phyloP scores from a whole-genome alignment of 2,329 filamentous ascomycete species.

The Graphilbum ipis-grandicollis region DNA sequence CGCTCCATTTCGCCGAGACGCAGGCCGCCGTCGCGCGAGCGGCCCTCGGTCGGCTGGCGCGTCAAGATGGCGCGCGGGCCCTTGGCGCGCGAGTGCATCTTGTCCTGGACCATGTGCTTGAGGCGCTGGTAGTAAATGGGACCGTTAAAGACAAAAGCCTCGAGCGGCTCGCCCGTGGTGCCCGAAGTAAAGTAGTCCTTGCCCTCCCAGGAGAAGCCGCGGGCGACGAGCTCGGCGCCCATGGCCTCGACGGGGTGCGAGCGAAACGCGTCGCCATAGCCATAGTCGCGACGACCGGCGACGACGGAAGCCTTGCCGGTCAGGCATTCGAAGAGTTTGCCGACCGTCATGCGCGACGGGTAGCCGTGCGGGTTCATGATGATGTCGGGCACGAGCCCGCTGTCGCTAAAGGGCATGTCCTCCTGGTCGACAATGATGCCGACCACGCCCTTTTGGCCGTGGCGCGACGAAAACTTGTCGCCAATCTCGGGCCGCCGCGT shows the following conservation, averaged over 20 bases:
- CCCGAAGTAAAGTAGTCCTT: conserved; percentile 95
- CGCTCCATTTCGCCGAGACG: conserved; percentile 97
- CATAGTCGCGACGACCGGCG: conserved; percentile 72
- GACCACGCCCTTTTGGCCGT: conserved; percentile 95
- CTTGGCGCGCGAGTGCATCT: conserved; percentile 91
- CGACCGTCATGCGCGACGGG: conserved; percentile 99
- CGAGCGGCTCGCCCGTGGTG: conserved; percentile 83
- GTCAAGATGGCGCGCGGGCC: conserved; percentile 86
- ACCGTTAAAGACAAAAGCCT: conserved; percentile 95
- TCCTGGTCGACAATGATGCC: conserved; percentile 94
- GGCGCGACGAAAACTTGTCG: conserved; percentile 96
- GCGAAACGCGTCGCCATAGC: conserved; percentile 65
- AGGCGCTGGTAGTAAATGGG: conserved; percentile 99
- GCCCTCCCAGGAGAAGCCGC: conserved; percentile 91
- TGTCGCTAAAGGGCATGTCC: conserved; percentile 90
- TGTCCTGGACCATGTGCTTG: conserved; percentile 99
- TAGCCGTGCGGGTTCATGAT: conserved; percentile 99
- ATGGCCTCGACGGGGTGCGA: conserved; percentile 75
- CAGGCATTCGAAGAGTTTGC: conserved; percentile 97
- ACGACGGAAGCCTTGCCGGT: conserved; percentile 88
- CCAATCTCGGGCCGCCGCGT: conserved; percentile 87
- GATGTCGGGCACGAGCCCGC: conserved; percentile 85
- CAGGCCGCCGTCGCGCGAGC: conserved; percentile 79
- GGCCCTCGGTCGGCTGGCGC: conserved; percentile 87
- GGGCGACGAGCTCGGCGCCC: conserved; percentile 64